Conservation (phyloP, 2,329 filamentous ascomycete genomes). For the Hypomyces perniciosus region DNA sequence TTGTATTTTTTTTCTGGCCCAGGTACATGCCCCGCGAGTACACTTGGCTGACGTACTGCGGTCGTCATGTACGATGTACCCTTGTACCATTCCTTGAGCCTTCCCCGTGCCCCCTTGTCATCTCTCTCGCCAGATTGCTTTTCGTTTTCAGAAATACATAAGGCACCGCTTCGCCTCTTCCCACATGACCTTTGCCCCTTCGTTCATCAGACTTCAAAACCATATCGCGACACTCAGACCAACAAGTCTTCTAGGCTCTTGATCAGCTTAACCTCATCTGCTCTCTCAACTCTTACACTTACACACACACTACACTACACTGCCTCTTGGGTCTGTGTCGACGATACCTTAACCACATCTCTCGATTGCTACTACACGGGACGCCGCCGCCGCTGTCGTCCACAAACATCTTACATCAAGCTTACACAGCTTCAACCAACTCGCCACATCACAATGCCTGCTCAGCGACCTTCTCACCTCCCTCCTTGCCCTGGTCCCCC, state of each 20-base stretch:
- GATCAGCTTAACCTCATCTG: background rate
- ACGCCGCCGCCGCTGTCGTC: constrained; percentile 7
- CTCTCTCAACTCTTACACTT: constrained; percentile 2
- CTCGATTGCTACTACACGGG: constrained; percentile 6
- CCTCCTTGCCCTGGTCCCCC: constrained; percentile 62
- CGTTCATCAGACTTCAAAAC: constrained; percentile 7
- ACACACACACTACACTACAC: background rate
- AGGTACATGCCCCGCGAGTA: constrained; percentile 13
- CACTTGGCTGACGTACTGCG: constrained; percentile 14
- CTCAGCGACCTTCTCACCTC: constrained; percentile 58
- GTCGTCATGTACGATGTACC: constrained; percentile 2
- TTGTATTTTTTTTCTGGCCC: background rate
- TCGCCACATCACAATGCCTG: constrained; percentile 40
- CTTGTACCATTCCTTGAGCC: background rate
- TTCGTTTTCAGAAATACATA: constrained; percentile 25
- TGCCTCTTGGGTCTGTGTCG: background rate
- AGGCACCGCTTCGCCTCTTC: constrained; percentile 18
- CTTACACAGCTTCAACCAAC: constrained; percentile 11
- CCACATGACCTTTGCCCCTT: constrained; percentile 4
- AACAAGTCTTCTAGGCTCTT: background rate
- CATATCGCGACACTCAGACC: background rate
- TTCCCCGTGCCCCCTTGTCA: constrained; percentile 1
- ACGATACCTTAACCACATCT: background rate
- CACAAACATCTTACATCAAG: constrained; percentile 11
- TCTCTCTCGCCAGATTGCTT: constrained; percentile 27